Evolutionary conservation across 2,329 filamentous ascomycete species (phyloP), one percentile per base, ranked within the genome.

Genomic region (Helminthosporium solani): DNA sequence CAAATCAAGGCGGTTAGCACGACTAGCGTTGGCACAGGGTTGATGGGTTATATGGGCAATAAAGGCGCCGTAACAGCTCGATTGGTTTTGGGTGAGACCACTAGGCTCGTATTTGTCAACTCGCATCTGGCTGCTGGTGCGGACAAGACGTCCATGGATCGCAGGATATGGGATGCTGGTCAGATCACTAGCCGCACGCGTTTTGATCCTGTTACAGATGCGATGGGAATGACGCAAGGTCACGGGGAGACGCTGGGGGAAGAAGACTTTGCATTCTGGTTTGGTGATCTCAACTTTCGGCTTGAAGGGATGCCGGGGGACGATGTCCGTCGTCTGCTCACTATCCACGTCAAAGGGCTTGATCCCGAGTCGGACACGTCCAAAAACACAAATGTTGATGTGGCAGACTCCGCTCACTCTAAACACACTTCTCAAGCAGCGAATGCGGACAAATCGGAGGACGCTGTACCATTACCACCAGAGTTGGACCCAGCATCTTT

Each of bases 201-300:
- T 52, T 97, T 97, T 60, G 82, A 87, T 6, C 84, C 90, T 0
- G 80, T 95, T 6, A 75, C 76, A 31, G 80, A 86, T 47, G 75
- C 79, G 0, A 84, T 87, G 7, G 82, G 86, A 5, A 73, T 81
- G 1, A 77, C 84, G 2, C 75, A 79, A 47, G 70, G 65, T 2
- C 67, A 71, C 30, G 83, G 85, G n/a, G 82, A 85, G 18, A 81
- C 76, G 28, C 85, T 99, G 53, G 91, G 89, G 1, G 88, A 95
- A 31, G 92, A 95, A 55, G 94, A 99, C 63, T 90, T 96, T 71
- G 84, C 85, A 0, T 96, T 99, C 63, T 97, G 92, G 90, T 88
- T 96, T 62, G 94, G 94, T 6, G 94, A 99, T 68, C 77, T 99
- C 33, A 99, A 99, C 67, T 99, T 96, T 64, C 83, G 94, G 25